phyloP scores from a whole-genome alignment of 768 basidiomycete genomes.

The Suillus luteus region DNA sequence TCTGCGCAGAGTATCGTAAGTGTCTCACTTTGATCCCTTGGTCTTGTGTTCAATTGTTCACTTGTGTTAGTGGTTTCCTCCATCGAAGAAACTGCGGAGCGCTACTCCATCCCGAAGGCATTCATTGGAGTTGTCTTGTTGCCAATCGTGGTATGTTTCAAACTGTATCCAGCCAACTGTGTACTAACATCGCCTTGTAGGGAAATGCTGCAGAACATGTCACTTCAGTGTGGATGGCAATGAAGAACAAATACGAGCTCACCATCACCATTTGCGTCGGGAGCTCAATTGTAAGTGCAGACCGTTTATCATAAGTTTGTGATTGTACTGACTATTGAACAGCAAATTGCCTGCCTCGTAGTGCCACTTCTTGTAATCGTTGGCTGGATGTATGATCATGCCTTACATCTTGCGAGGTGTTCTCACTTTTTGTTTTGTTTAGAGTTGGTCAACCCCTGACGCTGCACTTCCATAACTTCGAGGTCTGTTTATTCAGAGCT shows the following conservation, averaged over 20 bases:
- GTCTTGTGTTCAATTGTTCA: not conserved
- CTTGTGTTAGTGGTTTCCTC: slow-evolving; percentile 72
- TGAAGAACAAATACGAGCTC: slow-evolving; percentile 71
- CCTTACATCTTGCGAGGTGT: slow-evolving; percentile 16
- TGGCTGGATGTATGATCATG: slow-evolving; percentile 73
- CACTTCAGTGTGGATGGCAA: slow-evolving; percentile 86
- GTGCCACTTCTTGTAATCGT: slow-evolving; percentile 86
- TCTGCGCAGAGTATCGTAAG: slow-evolving; percentile 87
- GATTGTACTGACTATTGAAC: slow-evolving; percentile 4
- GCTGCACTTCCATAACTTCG: slow-evolving; percentile 84
- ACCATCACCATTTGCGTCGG: slow-evolving; percentile 83
- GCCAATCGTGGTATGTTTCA: slow-evolving; percentile 73
- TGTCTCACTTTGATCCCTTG: slow-evolving; percentile 18
- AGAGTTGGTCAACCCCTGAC: slow-evolving; percentile 73
- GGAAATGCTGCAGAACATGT: slow-evolving; percentile 87
- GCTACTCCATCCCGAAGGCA: slow-evolving; percentile 78
- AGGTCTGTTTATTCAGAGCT: slow-evolving; percentile 44
- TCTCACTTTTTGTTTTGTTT: slow-evolving; percentile 11
- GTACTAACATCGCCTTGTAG: slow-evolving; percentile 32
- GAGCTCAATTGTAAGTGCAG: slow-evolving; percentile 71
- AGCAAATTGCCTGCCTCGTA: slow-evolving; percentile 89
- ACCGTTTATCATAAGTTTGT: slow-evolving; percentile 1
- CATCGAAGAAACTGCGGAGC: slow-evolving; percentile 86
- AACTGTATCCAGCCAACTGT: not conserved
- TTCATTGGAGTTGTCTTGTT: slow-evolving; percentile 88